Evolutionary conservation across 805 yeast genomes (phyloP).

Genomic region (Saccharomycopsis sp.): DNA sequence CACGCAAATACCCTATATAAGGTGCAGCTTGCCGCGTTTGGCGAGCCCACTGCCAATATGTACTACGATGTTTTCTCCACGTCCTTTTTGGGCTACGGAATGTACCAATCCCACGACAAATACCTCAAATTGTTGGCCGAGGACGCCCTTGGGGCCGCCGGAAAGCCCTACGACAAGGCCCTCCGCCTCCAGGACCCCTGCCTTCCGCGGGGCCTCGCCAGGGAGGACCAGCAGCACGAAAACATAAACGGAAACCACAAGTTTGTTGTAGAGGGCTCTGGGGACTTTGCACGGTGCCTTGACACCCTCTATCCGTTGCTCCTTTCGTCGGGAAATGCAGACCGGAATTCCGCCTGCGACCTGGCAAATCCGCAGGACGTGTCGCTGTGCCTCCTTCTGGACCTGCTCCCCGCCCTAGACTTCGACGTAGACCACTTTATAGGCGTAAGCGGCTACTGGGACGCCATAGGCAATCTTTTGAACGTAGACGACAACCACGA

Average conservation of each 20-base stretch:
- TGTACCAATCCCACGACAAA: constrained; percentile 45
- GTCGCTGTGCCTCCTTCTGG: constrained; percentile 45
- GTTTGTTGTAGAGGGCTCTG: constrained; percentile 39
- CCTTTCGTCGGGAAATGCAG: constrained; percentile 21
- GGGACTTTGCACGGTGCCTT: constrained; percentile 45
- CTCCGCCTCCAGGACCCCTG: constrained; percentile 44
- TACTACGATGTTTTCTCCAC: constrained; percentile 43
- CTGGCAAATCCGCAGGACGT: constrained; percentile 25
- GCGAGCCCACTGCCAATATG: constrained; percentile 24
- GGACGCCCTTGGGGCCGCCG: neutral
- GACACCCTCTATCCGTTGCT: constrained; percentile 41
- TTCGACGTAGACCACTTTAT: constrained; percentile 50
- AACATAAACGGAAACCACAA: constrained; percentile 17
- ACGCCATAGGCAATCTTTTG: constrained; percentile 44
- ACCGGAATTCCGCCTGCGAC: constrained; percentile 14
- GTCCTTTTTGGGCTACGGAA: constrained; percentile 56
- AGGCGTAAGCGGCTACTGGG: constrained; percentile 67
- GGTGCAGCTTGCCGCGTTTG: constrained; percentile 36
- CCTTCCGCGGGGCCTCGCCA: constrained; percentile 39
- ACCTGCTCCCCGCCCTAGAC: constrained; percentile 49
- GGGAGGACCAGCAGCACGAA: neutral
- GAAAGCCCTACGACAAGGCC: constrained; percentile 5
- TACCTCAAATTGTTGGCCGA: constrained; percentile 35
- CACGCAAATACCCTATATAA: constrained; percentile 41
- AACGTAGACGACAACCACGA: constrained; percentile 26